Conservation (phyloP, 1,284 basidiomycete genomes). For the Puccinia horiana region DNA sequence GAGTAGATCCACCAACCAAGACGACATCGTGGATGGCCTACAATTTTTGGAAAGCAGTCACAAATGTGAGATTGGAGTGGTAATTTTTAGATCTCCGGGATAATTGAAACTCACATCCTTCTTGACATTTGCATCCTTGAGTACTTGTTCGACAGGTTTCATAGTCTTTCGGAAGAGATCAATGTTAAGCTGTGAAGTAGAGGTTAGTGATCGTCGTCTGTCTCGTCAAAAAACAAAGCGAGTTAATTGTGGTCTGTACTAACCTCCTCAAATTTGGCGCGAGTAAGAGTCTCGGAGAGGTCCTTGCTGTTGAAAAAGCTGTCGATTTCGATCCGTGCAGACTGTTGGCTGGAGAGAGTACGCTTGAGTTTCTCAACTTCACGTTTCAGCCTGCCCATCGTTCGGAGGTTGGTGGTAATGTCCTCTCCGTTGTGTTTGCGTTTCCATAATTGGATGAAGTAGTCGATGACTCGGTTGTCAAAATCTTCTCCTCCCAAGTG, state of each 20-base stretch:
- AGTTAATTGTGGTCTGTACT: neutral
- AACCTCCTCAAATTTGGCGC: slow-evolving; percentile 59
- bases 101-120: slow-evolving; percentile 25
- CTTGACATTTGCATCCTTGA: slow-evolving; percentile 49
- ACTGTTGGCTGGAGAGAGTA: slow-evolving; percentile 59
- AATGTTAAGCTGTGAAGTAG: slow-evolving; percentile 54
- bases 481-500: slow-evolving; percentile 60
- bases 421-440: slow-evolving; percentile 56
- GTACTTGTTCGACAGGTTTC: slow-evolving; percentile 60
- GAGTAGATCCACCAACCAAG: slow-evolving; percentile 94
- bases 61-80: neutral
- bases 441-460: slow-evolving; percentile 59
- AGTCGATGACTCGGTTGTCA: slow-evolving; percentile 59
- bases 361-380: slow-evolving; percentile 59
- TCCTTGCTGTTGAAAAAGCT: slow-evolving; percentile 59
- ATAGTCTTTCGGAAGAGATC: slow-evolving; percentile 59
- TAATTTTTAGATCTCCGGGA: no score
- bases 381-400: slow-evolving; percentile 58
- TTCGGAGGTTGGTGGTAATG: slow-evolving; percentile 55
- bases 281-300: slow-evolving; percentile 58
- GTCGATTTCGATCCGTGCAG: slow-evolving; percentile 59
- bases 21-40: slow-evolving; percentile 51
- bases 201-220: neutral
- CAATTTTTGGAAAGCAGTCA: neutral
- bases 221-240: neutral